phyloP scores from a whole-genome alignment of 805 yeast genomes.

The Monosporozyma solicola region DNA sequence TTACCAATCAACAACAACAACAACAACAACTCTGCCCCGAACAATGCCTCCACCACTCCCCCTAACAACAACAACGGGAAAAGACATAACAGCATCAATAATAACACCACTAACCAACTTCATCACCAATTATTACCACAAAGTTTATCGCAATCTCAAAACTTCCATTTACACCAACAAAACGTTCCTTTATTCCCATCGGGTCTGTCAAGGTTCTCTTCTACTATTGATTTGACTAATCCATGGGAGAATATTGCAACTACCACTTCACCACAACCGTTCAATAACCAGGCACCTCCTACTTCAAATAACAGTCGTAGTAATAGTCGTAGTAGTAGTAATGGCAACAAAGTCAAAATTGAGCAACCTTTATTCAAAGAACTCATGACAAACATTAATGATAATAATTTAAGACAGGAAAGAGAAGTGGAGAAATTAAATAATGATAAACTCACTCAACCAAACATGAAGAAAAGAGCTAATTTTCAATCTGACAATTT shows the following conservation, averaged over 20 bases:
- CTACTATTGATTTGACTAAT: slow-evolving; percentile 2
- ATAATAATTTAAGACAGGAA: neutral
- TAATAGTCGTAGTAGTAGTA: neutral
- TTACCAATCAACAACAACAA: neutral
- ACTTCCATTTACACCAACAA: neutral
- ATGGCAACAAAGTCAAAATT: neutral
- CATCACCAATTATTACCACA: neutral
- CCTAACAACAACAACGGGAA: neutral
- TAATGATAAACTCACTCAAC: neutral
- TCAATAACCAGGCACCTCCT: neutral
- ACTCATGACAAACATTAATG: neutral
- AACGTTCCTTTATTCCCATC: slow-evolving; percentile 5
- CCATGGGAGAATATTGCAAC: neutral
- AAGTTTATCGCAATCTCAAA: neutral
- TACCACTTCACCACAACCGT: neutral
- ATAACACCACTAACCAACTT: neutral
- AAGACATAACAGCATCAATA: neutral
- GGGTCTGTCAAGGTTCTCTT: slow-evolving; percentile 6
- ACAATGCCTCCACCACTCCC: too few relatives aligned
- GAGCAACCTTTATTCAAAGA: neutral
- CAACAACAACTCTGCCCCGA: neutral
- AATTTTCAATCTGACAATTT: neutral
- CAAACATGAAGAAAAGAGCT: neutral
- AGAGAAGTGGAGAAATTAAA: neutral
- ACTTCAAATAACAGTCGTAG: neutral